Conservation (phyloP, 768 basidiomycete species). For the Leccinum imitatum region DNA sequence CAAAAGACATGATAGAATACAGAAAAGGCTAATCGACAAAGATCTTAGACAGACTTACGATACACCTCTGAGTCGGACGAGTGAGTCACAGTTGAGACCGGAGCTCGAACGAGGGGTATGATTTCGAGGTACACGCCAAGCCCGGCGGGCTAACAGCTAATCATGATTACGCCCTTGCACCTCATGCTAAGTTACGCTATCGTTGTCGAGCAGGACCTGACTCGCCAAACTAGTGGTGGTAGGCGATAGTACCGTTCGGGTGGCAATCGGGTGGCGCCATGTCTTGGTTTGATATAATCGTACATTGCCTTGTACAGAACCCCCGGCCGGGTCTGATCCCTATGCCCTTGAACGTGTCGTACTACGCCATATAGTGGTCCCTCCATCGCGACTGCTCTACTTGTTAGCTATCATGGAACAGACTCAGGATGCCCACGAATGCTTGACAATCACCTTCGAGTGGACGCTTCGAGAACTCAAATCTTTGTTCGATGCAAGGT, state of each 20-base stretch:
- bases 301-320: neutral
- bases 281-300: neutral
- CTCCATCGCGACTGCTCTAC: neutral
- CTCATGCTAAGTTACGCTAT: no score
- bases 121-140: no score
- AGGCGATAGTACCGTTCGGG: neutral
- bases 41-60: no score
- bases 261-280: neutral
- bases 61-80: no score
- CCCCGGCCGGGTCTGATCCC: neutral
- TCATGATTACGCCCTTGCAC: no score
- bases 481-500: constrained; percentile 72
- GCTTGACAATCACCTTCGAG: constrained; percentile 61
- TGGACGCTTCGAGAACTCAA: constrained; percentile 76
- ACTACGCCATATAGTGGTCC: neutral
- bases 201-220: neutral
- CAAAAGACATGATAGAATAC: no score
- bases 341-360: constrained; percentile 7
- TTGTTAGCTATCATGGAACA: constrained; percentile 28
- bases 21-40: no score
- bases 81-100: no score
- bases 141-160: no score
- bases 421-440: constrained; percentile 46
- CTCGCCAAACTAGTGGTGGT: neutral
- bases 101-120: no score